Evolutionary conservation across 805 yeast species (phyloP).

Genomic region (Ogataea chonburiensis): DNA sequence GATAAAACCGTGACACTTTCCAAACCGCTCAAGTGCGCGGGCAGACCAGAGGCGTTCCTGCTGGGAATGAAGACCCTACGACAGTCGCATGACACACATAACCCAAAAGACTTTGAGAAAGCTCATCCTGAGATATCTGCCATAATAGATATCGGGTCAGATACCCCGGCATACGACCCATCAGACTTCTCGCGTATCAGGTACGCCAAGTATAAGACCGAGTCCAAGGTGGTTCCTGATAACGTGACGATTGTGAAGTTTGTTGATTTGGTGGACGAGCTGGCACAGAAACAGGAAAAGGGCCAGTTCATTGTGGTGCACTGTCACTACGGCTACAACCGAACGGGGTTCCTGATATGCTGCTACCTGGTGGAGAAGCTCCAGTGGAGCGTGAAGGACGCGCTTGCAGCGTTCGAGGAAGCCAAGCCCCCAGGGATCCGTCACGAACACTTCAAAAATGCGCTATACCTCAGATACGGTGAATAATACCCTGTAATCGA

Average conservation of each 20-base stretch:
- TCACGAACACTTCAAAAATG: slow-evolving; percentile 76
- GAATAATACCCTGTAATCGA: slow-evolving; percentile 10
- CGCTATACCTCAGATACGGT: slow-evolving; percentile 63
- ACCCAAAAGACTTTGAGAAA: slow-evolving; percentile 54
- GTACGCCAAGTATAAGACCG: slow-evolving; percentile 74
- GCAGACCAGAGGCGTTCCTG: slow-evolving; percentile 43
- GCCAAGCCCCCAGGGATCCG: slow-evolving; percentile 72
- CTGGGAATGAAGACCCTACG: slow-evolving; percentile 75
- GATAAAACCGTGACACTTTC: slow-evolving; percentile 52
- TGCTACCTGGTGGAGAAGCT: slow-evolving; percentile 62
- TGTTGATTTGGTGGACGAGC: slow-evolving; percentile 50
- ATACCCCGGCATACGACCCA: slow-evolving; percentile 71
- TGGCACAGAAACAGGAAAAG: slow-evolving; percentile 28
- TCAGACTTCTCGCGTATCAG: slow-evolving; percentile 47
- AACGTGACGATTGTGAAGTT: slow-evolving; percentile 55
- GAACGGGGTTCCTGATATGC: slow-evolving; percentile 74
- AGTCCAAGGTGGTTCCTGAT: slow-evolving; percentile 74
- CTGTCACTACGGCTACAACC: slow-evolving; percentile 79
- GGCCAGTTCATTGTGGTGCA: slow-evolving; percentile 59
- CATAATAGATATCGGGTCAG: slow-evolving; percentile 67
- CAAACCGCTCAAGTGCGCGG: slow-evolving; percentile 33
- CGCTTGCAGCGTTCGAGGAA: slow-evolving; percentile 54
- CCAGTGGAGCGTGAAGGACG: slow-evolving; percentile 60
- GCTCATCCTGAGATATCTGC: slow-evolving; percentile 52
- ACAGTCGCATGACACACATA: slow-evolving; percentile 59